Base-by-base conservation (phyloP, 208 protist genomes). In the Porcisia hertigi region DNA sequence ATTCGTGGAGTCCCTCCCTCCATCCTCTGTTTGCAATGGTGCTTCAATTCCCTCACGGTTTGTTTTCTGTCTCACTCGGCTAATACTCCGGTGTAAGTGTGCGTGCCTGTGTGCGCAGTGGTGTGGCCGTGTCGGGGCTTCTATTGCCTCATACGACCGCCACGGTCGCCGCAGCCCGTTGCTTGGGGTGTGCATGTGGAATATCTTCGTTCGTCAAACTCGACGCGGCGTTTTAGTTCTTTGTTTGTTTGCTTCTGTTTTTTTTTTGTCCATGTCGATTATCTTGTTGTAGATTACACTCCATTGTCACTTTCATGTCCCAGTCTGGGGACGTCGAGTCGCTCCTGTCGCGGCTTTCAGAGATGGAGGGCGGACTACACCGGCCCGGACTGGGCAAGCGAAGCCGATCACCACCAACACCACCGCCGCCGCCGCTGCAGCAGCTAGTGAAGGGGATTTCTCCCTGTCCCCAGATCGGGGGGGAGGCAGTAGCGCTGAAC, bases 331-430 rank as follows among this genome's bases (percentile, higher is more conserved):
- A 80, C 57, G 69, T 53, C 0, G 76, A 71, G 49, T 52, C 63
- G 8, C 55, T 71, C 49, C 64, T 76, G 69, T 54, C n/a, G 39
- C 18, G 76, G 16, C 58, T 73, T 30, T 23, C 76, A 18, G 76
- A 76, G 64, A 52, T 41, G 53, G 71, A 76, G 54, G 70, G 43
- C 16, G 18, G 52, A 34, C 69, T 45, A 34, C 69, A 39, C 25
- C 20, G 47, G 47, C 41, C 45, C 45, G 39, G n/a, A n/a, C n/a
- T n/a, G n/a, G n/a, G n/a, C n/a, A n/a, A n/a, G n/a, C n/a, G n/a
- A n/a, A n/a, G n/a, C n/a, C n/a, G n/a, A n/a, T n/a, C n/a, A n/a
- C n/a, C n/a, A n/a, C n/a, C n/a, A 36, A 30, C 5, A 9, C 23
- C 16, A 20, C 62, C 60, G 11, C 20, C 20, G 45, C n/a, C n/a